Evolutionary conservation across 495 filamentous ascomycete genomes (phyloP), one percentile per base, ranked within the genome.

Genomic region (Podospora comata): DNA sequence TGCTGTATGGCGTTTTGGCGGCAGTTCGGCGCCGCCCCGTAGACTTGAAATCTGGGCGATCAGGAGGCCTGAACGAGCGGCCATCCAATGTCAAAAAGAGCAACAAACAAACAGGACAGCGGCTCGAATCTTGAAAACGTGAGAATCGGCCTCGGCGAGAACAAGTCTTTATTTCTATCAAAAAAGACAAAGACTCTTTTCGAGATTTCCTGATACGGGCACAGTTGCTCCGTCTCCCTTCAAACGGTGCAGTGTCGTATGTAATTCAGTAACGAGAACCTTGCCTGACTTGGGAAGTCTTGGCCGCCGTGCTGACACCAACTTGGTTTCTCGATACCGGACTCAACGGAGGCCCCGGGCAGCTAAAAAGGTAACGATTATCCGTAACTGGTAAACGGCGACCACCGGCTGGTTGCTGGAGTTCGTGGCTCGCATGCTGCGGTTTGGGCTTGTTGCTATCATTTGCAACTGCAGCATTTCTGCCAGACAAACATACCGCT

Each of bases 251-350:
- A 48, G 39, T 32, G 39, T 48, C 5, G 6, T 11, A 39, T 48
- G 39, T 48, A 48, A 48, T 48, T 48, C 39, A 48, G 2, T 16
- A 48, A 48, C 13, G 13, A 48, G 39, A 48, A 48, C 39, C 39
- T 48, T 48, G 39, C 39, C 39, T 11, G 39, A 48, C 39, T 48
- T 48, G 39, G 48, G 65, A 71, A 11, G 66, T 56, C 54, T 71
- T 77, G 20, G 70, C 75, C 54, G 60, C 74, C 3, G 70, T 61
- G 64, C 75, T 48, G 39, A 48, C 39, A 48, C 39, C 39, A 48
- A 16, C 39, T 13, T 48, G 39, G 39, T 48, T 48, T 48, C 39
- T 48, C 9, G 13, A 48, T 48, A 11, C 5, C 39, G 13, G 39
- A 48, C 39, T 48, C 39, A 48, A 48, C 39, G 39, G 39, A 48